Conservation (phyloP, 345 rosid genomes). For the Arabidopsis arenosa region DNA sequence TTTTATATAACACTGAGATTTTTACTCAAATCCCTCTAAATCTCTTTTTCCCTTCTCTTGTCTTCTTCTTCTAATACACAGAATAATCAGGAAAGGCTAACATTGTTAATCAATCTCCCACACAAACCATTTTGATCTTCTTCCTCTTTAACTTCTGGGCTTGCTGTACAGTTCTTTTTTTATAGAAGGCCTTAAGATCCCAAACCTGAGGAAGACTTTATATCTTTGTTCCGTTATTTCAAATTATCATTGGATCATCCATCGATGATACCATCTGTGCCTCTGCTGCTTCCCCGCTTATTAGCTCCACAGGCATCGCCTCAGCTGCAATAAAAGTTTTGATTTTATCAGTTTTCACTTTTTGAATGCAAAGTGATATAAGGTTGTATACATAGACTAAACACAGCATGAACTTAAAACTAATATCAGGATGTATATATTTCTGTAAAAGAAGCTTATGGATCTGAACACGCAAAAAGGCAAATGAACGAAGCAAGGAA, state of each 20-base stretch:
- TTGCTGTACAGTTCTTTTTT: conserved; percentile 33
- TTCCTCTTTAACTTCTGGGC: conserved; percentile 7
- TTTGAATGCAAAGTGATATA: neutral
- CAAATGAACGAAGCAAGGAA: conserved; percentile 2
- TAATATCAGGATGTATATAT: neutral
- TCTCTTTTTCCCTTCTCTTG: conserved; percentile 14
- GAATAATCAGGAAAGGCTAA: conserved; percentile 44
- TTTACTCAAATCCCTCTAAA: conserved; percentile 35
- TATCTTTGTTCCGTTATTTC: conserved; percentile 43
- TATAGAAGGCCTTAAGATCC: conserved; percentile 3
- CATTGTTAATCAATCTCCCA: conserved; percentile 29
- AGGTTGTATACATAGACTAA: neutral
- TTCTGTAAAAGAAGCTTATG: conserved; percentile 4
- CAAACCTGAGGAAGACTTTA: conserved; percentile 34
- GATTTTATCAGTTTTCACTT: neutral
- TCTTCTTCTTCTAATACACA: conserved; percentile 43
- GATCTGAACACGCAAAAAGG: conserved; percentile 15
- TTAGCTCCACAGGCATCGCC: conserved; percentile 51
- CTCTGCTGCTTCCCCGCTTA: conserved; percentile 59
- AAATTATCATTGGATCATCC: conserved; percentile 80
- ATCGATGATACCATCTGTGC: conserved; percentile 63
- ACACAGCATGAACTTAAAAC: neutral
- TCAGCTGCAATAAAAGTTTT: conserved; percentile 53
- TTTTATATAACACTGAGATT: conserved; percentile 55
- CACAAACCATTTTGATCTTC: conserved; percentile 24